Percentiles rank a stretch among this genome's conserved stretches.
Evolutionary conservation across 306 rosid species (phyloP).

Genomic region (Glycine tomentella): DNA sequence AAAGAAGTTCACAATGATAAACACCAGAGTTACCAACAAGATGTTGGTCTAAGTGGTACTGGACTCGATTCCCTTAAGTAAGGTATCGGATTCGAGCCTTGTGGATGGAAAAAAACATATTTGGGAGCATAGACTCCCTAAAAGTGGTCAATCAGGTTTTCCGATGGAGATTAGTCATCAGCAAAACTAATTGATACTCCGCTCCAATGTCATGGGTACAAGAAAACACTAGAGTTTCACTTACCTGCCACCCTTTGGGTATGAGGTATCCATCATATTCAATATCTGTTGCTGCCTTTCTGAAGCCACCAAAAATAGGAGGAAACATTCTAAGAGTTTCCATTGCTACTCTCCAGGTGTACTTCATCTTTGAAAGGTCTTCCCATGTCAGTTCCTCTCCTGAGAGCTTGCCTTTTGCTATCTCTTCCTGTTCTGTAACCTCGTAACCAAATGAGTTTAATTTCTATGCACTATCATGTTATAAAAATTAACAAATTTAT

Average conservation of each 20-base stretch:
- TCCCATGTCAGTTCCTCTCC: slow-evolving; percentile 75
- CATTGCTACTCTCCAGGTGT: slow-evolving; percentile 81
- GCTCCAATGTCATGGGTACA: too few relatives aligned
- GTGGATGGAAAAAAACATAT: too few relatives aligned
- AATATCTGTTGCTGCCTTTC: slow-evolving; percentile 61
- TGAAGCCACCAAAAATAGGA: slow-evolving; percentile 71
- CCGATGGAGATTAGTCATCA: too few relatives aligned
- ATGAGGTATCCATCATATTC: slow-evolving; percentile 70
- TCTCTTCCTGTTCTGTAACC: slow-evolving; percentile 77
- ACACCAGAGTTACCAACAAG: not conserved
- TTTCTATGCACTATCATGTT: not conserved
- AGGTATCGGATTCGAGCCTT: too few relatives aligned
- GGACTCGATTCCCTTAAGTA: too few relatives aligned
- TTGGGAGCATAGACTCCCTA: too few relatives aligned
- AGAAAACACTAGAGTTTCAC: slow-evolving; percentile 31
- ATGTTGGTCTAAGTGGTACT: too few relatives aligned
- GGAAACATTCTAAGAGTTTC: slow-evolving; percentile 75
- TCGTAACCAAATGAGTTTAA: not conserved
- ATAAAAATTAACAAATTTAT: not conserved
- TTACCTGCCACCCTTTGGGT: slow-evolving; percentile 94
- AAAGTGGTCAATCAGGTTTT: too few relatives aligned
- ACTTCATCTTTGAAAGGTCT: slow-evolving; percentile 85
- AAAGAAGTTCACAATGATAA: slow-evolving; percentile 1
- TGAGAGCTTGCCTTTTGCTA: slow-evolving; percentile 58
- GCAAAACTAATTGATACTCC: too few relatives aligned